Percentiles rank a stretch among this genome's conserved stretches.
These are phyloP conservation scores for Sporobolomyces pararoseus DNA, from an alignment of 768 basidiomycete species.

Conservation along the genomic window DNA sequence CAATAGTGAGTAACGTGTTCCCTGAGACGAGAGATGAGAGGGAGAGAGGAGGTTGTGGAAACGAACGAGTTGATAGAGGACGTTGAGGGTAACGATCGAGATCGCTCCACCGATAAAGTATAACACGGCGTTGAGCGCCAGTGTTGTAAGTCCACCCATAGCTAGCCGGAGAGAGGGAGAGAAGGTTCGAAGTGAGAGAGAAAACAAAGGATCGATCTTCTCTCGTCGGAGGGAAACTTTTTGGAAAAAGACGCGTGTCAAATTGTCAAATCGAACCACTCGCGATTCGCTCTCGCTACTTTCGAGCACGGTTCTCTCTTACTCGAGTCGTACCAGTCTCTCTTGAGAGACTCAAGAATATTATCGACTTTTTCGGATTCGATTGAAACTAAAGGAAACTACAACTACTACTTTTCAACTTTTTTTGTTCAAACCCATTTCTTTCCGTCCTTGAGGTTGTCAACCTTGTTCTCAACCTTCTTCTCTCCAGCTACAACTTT, in stretches of 20 bases:
- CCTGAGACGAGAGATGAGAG: no score
- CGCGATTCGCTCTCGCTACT: neutral
- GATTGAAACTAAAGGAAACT: no score
- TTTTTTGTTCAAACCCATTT: conserved; percentile 25
- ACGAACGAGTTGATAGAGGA: conserved; percentile 36
- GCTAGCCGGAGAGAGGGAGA: neutral
- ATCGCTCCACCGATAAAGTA: neutral
- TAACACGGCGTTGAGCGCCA: conserved; percentile 2
- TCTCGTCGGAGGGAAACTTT: neutral
- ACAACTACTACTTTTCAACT: no score
- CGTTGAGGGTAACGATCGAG: conserved; percentile 30
- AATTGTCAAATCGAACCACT: no score
- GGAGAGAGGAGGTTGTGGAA: neutral
- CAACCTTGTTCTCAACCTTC: conserved; percentile 20
- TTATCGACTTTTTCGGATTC: no score
- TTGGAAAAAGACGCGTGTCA: neutral
- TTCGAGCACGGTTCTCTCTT: no score
- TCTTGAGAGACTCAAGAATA: no score
- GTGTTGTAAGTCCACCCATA: neutral
- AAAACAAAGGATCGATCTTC: conserved; percentile 1
- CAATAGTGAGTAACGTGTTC: no score
- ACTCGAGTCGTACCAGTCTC: no score
- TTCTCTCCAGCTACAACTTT: conserved; percentile 13
- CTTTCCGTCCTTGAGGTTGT: conserved; percentile 20
- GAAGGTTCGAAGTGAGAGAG: no score